These are phyloP conservation scores for Penicillium corylophilum DNA, from an alignment of 2,329 filamentous ascomycete genomes.

Conservation along the genomic window DNA sequence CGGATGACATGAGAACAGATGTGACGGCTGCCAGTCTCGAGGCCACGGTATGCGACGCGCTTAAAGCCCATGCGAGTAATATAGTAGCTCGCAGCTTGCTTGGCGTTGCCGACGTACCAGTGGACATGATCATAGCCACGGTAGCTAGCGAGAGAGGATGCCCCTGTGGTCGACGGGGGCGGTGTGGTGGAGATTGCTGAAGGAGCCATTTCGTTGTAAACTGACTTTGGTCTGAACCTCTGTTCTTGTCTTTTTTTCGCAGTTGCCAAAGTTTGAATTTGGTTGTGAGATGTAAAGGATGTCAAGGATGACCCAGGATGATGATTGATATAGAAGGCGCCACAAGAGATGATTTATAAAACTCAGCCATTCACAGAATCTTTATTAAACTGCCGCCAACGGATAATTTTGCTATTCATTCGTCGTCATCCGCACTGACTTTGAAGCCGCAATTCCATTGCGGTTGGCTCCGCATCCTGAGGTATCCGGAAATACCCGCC, in stretches of 20 bases:
- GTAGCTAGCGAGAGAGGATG: constrained; percentile 47
- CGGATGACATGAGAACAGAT: constrained; percentile 74
- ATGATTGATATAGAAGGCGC: not conserved
- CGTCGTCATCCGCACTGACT: constrained; percentile 3
- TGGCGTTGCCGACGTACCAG: constrained; percentile 96
- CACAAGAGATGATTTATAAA: constrained; percentile 2
- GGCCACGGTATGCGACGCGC: constrained; percentile 76
- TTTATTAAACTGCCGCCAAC: not conserved
- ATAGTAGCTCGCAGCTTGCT: constrained; percentile 90
- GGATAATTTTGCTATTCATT: not conserved
- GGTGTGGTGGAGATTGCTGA: constrained; percentile 31
- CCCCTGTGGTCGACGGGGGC: constrained; percentile 14
- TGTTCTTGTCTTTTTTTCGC: not conserved
- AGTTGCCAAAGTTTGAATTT: not conserved
- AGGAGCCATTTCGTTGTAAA: constrained; percentile 31
- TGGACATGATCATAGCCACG: constrained; percentile 88
- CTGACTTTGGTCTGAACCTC: not conserved
- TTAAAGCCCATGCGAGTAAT: constrained; percentile 82
- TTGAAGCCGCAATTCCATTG: not conserved
- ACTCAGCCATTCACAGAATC: not conserved
- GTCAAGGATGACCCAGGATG: not conserved
- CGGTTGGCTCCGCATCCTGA: constrained; percentile 10
- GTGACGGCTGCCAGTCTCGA: constrained; percentile 81
- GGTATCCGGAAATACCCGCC: constrained; percentile 22
- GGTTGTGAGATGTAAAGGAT: not conserved